Evolutionary conservation across 2,329 filamentous ascomycete genomes (phyloP).

Genomic region (Colletotrichum aenigma): DNA sequence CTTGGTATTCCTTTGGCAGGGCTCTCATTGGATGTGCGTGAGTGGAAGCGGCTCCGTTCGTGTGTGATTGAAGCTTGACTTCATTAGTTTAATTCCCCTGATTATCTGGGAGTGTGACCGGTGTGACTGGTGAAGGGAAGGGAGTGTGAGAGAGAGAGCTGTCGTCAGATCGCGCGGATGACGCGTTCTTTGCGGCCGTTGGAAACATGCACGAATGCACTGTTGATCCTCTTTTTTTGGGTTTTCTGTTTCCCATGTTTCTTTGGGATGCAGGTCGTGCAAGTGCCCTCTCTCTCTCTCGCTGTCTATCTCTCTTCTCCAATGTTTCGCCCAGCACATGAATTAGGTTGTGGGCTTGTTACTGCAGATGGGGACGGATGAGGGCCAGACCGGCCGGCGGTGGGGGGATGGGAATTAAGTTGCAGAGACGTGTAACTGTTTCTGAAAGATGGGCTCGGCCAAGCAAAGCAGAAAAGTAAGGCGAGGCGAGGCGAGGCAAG

Average conservation of each 20-base stretch:
- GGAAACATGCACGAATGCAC: neutral
- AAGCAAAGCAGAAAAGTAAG: neutral
- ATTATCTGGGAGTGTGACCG: neutral
- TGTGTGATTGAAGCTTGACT: neutral
- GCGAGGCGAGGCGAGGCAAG: neutral
- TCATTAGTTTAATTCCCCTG: neutral
- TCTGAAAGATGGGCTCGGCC: neutral
- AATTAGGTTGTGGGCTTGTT: neutral
- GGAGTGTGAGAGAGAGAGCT: neutral
- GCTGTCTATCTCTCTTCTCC: neutral
- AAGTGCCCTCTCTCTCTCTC: neutral
- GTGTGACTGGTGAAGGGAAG: neutral
- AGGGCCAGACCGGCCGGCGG: neutral
- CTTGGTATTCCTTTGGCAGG: neutral
- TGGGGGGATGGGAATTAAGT: neutral
- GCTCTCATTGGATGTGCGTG: neutral
- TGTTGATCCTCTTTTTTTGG: neutral
- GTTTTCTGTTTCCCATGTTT: neutral
- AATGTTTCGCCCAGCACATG: neutral
- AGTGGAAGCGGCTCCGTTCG: neutral
- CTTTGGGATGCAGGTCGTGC: neutral
- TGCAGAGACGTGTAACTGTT: neutral
- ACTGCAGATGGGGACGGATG: neutral
- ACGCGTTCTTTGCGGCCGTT: neutral
- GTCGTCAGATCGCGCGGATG: neutral